These are phyloP conservation scores for Umbelopsis ramanniana DNA, from an alignment of 192 early-diverging fungal genomes.

Conservation along the genomic window DNA sequence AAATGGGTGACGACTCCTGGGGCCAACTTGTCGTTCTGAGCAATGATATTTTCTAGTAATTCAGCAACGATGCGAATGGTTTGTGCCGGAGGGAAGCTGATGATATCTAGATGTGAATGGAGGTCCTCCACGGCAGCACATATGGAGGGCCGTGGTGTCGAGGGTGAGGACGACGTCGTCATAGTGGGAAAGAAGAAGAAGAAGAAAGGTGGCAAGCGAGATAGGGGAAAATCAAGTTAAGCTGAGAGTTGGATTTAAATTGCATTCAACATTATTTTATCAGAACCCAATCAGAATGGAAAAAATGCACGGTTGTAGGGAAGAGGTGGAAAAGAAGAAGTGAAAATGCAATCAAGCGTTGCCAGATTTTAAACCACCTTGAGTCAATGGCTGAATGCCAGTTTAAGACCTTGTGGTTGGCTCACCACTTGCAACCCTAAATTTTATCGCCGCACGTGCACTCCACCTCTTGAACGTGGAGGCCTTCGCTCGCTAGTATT, in stretches of 20 bases:
- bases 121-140: neutral
- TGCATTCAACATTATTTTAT: neutral
- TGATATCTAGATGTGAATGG: constrained; percentile 43
- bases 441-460: neutral
- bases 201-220: neutral
- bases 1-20: constrained; percentile 61
- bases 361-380: neutral
- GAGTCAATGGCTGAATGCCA: neutral
- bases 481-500: neutral
- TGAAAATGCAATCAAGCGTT: too few relatives aligned
- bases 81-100: constrained; percentile 46
- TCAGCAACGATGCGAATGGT: constrained; percentile 53
- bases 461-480: constrained; percentile 1
- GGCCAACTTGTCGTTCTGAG: constrained; percentile 49
- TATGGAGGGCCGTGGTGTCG: neutral
- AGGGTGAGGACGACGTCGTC: neutral
- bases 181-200: neutral
- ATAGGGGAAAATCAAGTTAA: neutral
- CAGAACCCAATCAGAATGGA: neutral
- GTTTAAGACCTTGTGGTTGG: neutral
- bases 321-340: neutral
- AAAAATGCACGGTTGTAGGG: neutral
- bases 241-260: neutral
- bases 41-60: constrained; percentile 54
- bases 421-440: neutral